Evolutionary conservation across 768 basidiomycete species (phyloP).

Genomic region (Amanita jacksonii): DNA sequence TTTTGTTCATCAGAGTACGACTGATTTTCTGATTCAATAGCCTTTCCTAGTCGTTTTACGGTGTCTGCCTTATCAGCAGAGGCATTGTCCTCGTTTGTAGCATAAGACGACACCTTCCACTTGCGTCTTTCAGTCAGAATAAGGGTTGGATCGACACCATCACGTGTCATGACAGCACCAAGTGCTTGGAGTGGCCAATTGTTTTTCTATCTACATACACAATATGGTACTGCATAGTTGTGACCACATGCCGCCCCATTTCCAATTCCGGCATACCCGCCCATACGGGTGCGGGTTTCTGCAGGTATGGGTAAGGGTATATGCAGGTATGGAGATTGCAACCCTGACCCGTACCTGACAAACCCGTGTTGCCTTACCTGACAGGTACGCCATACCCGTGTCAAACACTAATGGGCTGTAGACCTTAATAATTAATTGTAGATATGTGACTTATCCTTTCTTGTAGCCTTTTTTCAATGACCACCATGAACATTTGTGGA

Average conservation of each 20-base stretch:
- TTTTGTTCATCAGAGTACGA: no score
- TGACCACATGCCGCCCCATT: slow-evolving; percentile 8
- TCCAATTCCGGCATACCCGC: background rate
- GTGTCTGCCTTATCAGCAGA: slow-evolving; percentile 1
- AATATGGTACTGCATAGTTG: no score
- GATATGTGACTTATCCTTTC: no score
- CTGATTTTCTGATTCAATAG: background rate
- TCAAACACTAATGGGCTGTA: background rate
- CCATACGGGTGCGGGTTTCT: background rate
- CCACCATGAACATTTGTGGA: no score
- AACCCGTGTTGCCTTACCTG: background rate
- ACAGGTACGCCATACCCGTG: background rate
- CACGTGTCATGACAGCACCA: background rate
- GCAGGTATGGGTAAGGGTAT: background rate
- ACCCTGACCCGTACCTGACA: background rate
- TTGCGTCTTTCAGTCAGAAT: slow-evolving; percentile 1
- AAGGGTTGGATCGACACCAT: background rate
- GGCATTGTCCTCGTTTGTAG: background rate
- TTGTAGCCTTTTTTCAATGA: no score
- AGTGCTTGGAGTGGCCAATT: no score
- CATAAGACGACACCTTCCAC: slow-evolving; percentile 3
- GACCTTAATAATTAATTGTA: no score
- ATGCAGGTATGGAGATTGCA: background rate
- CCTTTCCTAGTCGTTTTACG: slow-evolving; percentile 1
- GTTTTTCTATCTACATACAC: no score